Conservation (phyloP, 257 asterid species). For the Solanum pennellii region DNA sequence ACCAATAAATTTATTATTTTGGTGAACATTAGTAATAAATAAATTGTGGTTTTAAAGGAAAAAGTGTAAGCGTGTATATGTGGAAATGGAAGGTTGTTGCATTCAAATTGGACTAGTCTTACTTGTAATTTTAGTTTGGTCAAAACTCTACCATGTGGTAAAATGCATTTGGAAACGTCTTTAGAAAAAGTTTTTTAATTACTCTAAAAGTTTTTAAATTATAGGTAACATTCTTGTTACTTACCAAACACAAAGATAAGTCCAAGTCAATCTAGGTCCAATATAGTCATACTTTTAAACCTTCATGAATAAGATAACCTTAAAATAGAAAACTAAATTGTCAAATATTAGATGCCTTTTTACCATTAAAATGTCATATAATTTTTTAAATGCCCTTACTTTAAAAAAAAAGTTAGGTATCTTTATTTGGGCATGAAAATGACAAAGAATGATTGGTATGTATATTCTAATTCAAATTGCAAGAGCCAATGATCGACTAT, state of each 20-base stretch:
- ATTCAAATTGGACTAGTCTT: neutral
- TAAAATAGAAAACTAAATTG: neutral
- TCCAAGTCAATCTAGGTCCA: neutral
- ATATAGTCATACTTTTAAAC: neutral
- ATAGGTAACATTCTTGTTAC: conserved; percentile 7
- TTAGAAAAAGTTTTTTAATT: neutral
- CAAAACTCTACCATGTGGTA: neutral
- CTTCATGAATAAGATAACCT: neutral
- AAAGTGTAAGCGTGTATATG: neutral
- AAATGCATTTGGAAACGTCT: neutral
- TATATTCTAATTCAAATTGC: neutral
- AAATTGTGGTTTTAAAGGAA: neutral
- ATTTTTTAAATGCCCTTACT: neutral
- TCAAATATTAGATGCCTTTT: neutral
- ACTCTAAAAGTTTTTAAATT: neutral
- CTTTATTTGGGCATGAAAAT: neutral
- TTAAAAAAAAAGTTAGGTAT: neutral
- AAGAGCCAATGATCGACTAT: neutral
- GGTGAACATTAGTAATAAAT: too few relatives aligned
- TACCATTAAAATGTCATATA: neutral
- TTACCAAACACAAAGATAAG: neutral
- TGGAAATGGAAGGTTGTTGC: too few relatives aligned
- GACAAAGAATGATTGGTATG: neutral
- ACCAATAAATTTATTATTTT: too few relatives aligned
- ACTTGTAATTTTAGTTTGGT: neutral